Percentiles rank a stretch among this genome's conserved stretches.
Evolutionary conservation across 768 basidiomycete genomes (phyloP).

Genomic region (Neoboletus brunneissimus): DNA sequence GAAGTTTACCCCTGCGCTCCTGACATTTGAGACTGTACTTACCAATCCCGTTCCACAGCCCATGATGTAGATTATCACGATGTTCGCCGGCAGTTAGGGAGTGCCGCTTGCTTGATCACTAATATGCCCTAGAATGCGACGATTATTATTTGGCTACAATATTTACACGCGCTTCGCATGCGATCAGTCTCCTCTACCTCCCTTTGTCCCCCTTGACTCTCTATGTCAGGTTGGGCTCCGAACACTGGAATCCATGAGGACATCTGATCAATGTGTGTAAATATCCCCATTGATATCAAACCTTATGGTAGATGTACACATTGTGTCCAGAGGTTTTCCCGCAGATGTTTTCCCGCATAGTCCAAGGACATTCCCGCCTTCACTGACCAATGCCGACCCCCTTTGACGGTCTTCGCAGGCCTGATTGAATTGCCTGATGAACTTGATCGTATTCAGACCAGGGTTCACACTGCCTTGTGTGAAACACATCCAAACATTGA

Average conservation of each 20-base stretch:
- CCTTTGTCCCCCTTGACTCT: slow-evolving; percentile 6
- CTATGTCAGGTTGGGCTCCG: slow-evolving; percentile 11
- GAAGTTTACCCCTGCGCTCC: neutral
- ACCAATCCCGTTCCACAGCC: slow-evolving; percentile 48
- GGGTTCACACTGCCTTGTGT: slow-evolving; percentile 9
- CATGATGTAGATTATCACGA: slow-evolving; percentile 99
- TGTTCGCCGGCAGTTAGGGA: slow-evolving; percentile 80
- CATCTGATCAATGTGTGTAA: slow-evolving; percentile 17
- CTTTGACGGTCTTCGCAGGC: slow-evolving; percentile 12
- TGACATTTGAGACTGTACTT: slow-evolving; percentile 1
- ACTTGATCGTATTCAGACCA: neutral
- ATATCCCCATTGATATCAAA: slow-evolving; percentile 15
- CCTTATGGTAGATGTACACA: slow-evolving; percentile 11
- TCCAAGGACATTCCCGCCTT: slow-evolving; percentile 10
- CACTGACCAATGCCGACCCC: neutral
- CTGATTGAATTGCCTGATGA: slow-evolving; percentile 1
- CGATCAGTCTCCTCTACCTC: neutral
- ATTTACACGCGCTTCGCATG: slow-evolving; percentile 4
- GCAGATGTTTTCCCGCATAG: slow-evolving; percentile 1
- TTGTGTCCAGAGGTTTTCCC: slow-evolving; percentile 4
- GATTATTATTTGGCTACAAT: slow-evolving; percentile 4
- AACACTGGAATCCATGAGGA: slow-evolving; percentile 12
- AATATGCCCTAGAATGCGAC: slow-evolving; percentile 24
- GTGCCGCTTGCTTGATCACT: slow-evolving; percentile 63
- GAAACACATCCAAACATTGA: neutral